phyloP scores from a whole-genome alignment of 257 asterid genomes.

The Anisodus tanguticus region DNA sequence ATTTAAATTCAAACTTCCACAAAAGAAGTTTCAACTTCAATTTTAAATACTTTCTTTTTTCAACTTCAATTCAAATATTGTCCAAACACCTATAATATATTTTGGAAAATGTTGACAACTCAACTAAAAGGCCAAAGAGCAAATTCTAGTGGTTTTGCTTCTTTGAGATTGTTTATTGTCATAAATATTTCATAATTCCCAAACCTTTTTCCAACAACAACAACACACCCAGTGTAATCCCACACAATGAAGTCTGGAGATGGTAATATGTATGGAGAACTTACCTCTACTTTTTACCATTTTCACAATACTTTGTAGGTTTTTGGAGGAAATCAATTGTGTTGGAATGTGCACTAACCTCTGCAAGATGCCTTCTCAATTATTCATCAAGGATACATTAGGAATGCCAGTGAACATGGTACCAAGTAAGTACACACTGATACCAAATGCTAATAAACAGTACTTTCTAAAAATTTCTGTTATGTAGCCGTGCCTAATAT shows the following conservation, averaged over 20 bases:
- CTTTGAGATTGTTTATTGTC: conserved; percentile 13
- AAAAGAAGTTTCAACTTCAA: too few relatives aligned
- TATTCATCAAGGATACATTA: conserved; percentile 76
- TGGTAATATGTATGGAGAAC: too few relatives aligned
- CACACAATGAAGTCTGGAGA: too few relatives aligned
- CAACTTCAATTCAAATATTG: too few relatives aligned
- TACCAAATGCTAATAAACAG: conserved; percentile 3
- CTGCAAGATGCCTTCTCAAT: conserved; percentile 92
- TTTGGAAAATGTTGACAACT: neutral
- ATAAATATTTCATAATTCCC: neutral
- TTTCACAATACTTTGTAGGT: conserved; percentile 47
- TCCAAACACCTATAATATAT: neutral
- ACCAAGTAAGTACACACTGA: conserved; percentile 64
- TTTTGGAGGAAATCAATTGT: conserved; percentile 89
- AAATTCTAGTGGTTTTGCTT: conserved; percentile 23
- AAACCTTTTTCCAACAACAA: neutral
- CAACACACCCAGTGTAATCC: too few relatives aligned
- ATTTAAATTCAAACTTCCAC: neutral
- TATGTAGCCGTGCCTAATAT: neutral
- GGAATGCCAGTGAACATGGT: conserved; percentile 85
- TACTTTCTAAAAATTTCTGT: neutral
- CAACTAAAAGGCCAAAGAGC: neutral
- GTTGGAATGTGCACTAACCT: conserved; percentile 96
- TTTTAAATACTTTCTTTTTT: too few relatives aligned
- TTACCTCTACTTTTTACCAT: too few relatives aligned